A percentile compares a stretch with the other conserved stretches of the same genome.
Evolutionary conservation across 148 eudicot species (phyloP).

Genomic region (Cornus suecica): DNA sequence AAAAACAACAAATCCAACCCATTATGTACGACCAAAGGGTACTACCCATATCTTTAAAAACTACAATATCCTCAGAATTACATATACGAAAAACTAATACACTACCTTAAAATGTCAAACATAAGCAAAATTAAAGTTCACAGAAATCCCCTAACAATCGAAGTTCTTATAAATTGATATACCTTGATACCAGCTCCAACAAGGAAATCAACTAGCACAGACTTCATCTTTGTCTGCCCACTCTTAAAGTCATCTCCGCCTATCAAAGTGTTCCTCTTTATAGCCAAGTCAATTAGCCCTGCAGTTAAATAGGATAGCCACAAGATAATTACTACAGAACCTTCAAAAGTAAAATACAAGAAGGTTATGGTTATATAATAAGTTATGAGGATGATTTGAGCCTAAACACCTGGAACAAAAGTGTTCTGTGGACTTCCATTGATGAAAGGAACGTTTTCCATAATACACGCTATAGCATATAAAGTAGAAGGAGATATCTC

Average conservation of each 20-base stretch:
- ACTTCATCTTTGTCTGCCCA: conserved; percentile 99
- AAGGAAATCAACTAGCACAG: conserved; percentile 96
- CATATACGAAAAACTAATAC: too few species aligned
- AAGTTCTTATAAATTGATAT: not conserved
- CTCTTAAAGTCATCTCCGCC: conserved; percentile 99
- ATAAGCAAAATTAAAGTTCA: too few species aligned
- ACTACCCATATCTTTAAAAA: not conserved
- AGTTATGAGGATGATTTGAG: not conserved
- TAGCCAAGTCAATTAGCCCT: conserved; percentile 89
- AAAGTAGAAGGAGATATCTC: conserved; percentile 95
- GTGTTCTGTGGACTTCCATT: conserved; percentile 99
- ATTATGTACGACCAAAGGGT: too few species aligned
- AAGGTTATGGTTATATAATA: not conserved
- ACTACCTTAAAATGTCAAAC: too few species aligned
- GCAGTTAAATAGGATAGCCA: not conserved
- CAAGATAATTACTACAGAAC: not conserved
- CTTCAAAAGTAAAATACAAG: not conserved
- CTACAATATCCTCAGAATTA: not conserved
- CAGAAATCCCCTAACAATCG: too few species aligned
- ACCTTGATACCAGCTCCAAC: conserved; percentile 99
- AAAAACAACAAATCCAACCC: conserved; percentile 1
- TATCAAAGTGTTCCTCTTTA: conserved; percentile 75
- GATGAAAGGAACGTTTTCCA: conserved; percentile 86
- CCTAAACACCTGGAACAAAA: conserved; percentile 70
- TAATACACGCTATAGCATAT: conserved; percentile 83